Base-by-base conservation (phyloP, 2,329 filamentous ascomycete species). In the Oidium heveae region DNA sequence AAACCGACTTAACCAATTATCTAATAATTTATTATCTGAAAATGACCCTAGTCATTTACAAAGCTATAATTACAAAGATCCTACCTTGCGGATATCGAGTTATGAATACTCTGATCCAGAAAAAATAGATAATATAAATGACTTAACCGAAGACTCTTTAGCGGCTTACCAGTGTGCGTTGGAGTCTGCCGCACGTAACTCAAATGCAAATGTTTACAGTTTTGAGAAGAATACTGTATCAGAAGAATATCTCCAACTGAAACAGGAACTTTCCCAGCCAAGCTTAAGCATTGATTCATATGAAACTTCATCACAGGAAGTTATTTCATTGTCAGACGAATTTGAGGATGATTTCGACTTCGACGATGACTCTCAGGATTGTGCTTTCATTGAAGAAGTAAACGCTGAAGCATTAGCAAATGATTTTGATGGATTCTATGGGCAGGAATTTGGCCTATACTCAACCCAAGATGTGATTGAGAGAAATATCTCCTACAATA, bases 381-480 rank as follows among this genome's bases (percentile, higher is more conserved):
- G 95, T 61, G 79, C 80, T 34, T 91, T 96, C 61, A 93, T 98
- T 57, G 89, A 88, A 0, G 91, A 87, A 56, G 91, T 91, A 5
- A 98, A 98, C 61, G 88, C 89, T 0, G 88, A 91, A 65, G 91
- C 84, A 1, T 72, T 98, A 8, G 89, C 91, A 49, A 88, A 86
- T 60, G 91, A 98, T 63, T 82, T 82, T 7, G 89, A 95, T 59
- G 89, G 86, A 0, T 93, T 91, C 70, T 98, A 98, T 63, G 91
- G 91, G 0, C 82, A 87, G 60, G 91, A 98, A 65, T 98, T 98
- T 63, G 88, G 87, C 0, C 98, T 98, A 66, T 98, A 94, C 66
- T 86, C 88, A 0, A 71, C 73, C 1, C 75, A 77, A 0, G 60
- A 68, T 5, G 65, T 65, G 16, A 65, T 68, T 12, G 65, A 68